phyloP scores from a whole-genome alignment of 2,329 filamentous ascomycete species.

The Monosporascus sp. region DNA sequence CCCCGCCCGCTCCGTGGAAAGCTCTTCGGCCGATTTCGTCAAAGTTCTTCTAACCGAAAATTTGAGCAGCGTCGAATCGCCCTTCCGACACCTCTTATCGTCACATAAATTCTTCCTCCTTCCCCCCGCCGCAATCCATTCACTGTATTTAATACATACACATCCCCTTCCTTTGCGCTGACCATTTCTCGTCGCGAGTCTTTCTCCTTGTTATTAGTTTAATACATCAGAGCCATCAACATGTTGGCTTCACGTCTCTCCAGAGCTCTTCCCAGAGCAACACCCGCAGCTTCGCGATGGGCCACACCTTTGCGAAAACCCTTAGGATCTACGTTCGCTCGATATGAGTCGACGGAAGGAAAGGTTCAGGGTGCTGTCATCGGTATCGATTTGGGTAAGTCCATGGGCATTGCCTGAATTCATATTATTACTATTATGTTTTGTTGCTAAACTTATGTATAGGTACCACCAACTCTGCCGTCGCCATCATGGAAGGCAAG shows the following conservation, averaged over 20 bases:
- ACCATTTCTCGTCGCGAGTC: conserved; percentile 21
- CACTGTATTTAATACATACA: conserved; percentile 14
- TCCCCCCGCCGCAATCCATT: conserved; percentile 22
- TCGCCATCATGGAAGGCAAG: conserved; percentile 97
- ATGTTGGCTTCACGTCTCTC: conserved; percentile 71
- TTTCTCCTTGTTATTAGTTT: conserved; percentile 27
- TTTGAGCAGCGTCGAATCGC: not conserved
- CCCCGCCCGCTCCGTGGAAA: not conserved
- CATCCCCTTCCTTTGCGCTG: conserved; percentile 26
- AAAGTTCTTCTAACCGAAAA: not conserved
- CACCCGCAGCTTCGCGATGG: conserved; percentile 62
- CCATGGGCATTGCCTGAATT: not conserved
- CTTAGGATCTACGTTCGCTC: conserved; percentile 66
- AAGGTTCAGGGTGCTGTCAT: conserved; percentile 97
- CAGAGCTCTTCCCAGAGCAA: conserved; percentile 76
- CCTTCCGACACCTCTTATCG: not conserved
- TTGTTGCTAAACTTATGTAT: not conserved
- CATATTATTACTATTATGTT: too few relatives aligned
- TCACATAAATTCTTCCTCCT: conserved; percentile 3
- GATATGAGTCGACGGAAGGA: conserved; percentile 72
- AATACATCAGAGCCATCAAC: conserved; percentile 36
- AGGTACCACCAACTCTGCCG: conserved; percentile 95
- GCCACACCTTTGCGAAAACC: conserved; percentile 65
- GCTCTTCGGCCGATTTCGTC: not conserved
- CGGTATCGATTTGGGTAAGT: conserved; percentile 91